Conservation (phyloP, 371 early-diverging fungal genomes). For the Mortierella sp. region DNA sequence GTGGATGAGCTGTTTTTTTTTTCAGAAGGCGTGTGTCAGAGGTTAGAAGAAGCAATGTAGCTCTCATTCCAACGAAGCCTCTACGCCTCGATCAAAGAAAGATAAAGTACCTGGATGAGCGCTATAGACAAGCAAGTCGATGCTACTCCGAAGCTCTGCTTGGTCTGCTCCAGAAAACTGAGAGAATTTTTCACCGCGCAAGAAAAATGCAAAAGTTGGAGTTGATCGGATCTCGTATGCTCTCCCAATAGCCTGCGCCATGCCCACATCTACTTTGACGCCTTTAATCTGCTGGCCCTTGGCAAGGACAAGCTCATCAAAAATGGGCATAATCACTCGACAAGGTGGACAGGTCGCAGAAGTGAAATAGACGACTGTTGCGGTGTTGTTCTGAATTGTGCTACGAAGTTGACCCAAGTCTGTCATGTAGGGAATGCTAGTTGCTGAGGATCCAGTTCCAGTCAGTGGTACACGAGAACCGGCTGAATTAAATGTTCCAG, state of each 20-base stretch:
- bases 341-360: slow-evolving; percentile 82
- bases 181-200: slow-evolving; percentile 68
- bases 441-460: neutral
- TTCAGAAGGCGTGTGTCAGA: no score
- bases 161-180: slow-evolving; percentile 78
- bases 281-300: slow-evolving; percentile 67
- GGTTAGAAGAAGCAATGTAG: neutral
- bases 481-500: slow-evolving; percentile 2
- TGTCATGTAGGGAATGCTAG: slow-evolving; percentile 53
- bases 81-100: neutral
- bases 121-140: slow-evolving; percentile 73
- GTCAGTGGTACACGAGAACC: slow-evolving; percentile 8
- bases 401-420: slow-evolving; percentile 50
- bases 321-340: slow-evolving; percentile 77
- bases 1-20: slow-evolving; percentile 69
- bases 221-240: slow-evolving; percentile 73
- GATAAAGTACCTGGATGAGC: slow-evolving; percentile 72
- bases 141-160: slow-evolving; percentile 70
- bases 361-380: slow-evolving; percentile 82
- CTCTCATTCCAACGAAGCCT: neutral
- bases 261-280: slow-evolving; percentile 72
- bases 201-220: slow-evolving; percentile 78
- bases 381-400: slow-evolving; percentile 61
- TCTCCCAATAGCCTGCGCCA: slow-evolving; percentile 66
- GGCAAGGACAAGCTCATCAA: slow-evolving; percentile 68